Percentiles rank a stretch among this genome's conserved stretches.
Evolutionary conservation across 345 rosid species (phyloP).

Genomic region (Citrus medica): DNA sequence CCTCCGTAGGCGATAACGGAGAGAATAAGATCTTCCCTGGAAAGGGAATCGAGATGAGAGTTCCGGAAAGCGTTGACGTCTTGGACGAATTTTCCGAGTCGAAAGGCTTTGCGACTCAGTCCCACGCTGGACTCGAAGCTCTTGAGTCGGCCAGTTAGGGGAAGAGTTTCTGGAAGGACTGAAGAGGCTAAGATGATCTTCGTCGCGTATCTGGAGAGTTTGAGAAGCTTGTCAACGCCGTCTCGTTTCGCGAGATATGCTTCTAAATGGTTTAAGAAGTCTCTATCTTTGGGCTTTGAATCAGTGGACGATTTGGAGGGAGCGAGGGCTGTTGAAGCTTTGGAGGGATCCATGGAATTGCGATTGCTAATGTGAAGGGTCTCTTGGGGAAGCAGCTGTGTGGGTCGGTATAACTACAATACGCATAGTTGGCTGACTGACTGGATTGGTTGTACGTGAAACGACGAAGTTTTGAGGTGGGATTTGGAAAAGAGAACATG

Average conservation of each 20-base stretch:
- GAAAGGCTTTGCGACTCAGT: constrained; percentile 95
- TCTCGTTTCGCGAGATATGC: constrained; percentile 74
- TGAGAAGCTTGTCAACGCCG: constrained; percentile 89
- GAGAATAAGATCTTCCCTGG: constrained; percentile 41
- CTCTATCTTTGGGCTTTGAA: constrained; percentile 32
- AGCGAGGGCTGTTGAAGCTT: constrained; percentile 13
- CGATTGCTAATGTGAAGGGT: no score
- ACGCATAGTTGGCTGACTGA: no score
- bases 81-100: constrained; percentile 87
- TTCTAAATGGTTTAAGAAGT: constrained; percentile 70
- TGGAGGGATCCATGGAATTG: constrained; percentile 36
- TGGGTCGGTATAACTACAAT: no score
- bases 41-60: constrained; percentile 46
- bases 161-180: constrained; percentile 40
- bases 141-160: constrained; percentile 45
- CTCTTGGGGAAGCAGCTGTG: no score
- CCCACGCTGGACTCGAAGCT: constrained; percentile 93
- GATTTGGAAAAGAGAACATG: background rate
- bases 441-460: background rate
- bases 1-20: constrained; percentile 69
- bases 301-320: background rate
- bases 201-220: constrained; percentile 83
- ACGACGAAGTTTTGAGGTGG: background rate
- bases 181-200: constrained; percentile 79
- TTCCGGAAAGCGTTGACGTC: constrained; percentile 67